These are phyloP conservation scores for Phytophthora pinifolia DNA, from an alignment of 352 stramenopile species.

Conservation along the genomic window DNA sequence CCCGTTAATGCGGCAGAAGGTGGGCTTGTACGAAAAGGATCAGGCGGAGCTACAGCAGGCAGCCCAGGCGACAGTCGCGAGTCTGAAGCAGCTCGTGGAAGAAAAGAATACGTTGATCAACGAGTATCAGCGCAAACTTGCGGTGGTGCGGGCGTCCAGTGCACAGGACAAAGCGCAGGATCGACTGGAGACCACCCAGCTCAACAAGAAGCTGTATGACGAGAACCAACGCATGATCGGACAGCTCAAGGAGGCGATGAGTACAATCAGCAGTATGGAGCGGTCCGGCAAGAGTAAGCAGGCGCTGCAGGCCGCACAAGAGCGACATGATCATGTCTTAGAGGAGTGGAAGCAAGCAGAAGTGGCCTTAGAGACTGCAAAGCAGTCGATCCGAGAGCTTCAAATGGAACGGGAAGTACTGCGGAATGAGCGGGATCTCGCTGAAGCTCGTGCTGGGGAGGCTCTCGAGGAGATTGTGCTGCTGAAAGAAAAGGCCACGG, in stretches of 20 bases:
- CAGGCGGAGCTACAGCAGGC: slow-evolving; percentile 72
- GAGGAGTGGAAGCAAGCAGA: slow-evolving; percentile 80
- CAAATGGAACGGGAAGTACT: slow-evolving; percentile 55
- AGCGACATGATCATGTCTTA: slow-evolving; percentile 63
- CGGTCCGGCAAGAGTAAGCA: slow-evolving; percentile 54
- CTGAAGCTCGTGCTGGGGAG: slow-evolving; percentile 78
- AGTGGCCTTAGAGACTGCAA: slow-evolving; percentile 46
- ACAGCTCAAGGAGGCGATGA: slow-evolving; percentile 69
- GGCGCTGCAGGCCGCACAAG: slow-evolving; percentile 58
- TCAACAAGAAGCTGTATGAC: slow-evolving; percentile 74
- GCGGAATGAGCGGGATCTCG: slow-evolving; percentile 63
- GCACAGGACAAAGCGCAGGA: slow-evolving; percentile 53
- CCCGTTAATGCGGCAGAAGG: slow-evolving; percentile 60
- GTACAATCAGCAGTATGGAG: slow-evolving; percentile 67
- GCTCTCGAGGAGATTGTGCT: slow-evolving; percentile 82
- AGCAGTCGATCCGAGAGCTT: slow-evolving; percentile 56
- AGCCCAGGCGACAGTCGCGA: slow-evolving; percentile 76
- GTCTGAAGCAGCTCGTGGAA: slow-evolving; percentile 73
- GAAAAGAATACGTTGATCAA: slow-evolving; percentile 75
- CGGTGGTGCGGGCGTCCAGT: slow-evolving; percentile 43
- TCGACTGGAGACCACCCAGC: slow-evolving; percentile 49
- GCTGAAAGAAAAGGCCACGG: slow-evolving; percentile 41
- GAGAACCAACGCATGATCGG: slow-evolving; percentile 79
- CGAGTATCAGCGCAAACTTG: slow-evolving; percentile 63
- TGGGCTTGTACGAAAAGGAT: slow-evolving; percentile 78